Conservation (phyloP, 192 early-diverging fungal genomes). For the Chytriomyces confervae region DNA sequence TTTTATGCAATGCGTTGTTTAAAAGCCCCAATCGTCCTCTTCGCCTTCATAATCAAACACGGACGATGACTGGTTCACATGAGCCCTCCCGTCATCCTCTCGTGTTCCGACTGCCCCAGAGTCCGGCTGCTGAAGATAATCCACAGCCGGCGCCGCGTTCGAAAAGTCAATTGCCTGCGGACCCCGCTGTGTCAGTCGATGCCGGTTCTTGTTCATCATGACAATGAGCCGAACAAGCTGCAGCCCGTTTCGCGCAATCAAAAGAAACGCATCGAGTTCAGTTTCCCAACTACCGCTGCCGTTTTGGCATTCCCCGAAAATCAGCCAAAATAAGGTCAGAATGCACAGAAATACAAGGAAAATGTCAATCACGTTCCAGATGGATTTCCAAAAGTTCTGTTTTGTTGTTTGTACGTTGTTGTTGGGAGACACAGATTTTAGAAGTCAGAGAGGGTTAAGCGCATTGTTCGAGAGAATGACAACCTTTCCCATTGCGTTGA, state of each 20-base stretch:
- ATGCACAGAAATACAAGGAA: slow-evolving; percentile 36
- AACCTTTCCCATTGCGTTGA: slow-evolving; percentile 39
- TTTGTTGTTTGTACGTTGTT: neutral
- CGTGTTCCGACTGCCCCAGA: neutral
- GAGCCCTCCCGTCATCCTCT: neutral
- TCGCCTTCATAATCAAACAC: slow-evolving; percentile 35
- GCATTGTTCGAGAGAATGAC: neutral
- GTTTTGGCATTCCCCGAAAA: slow-evolving; percentile 33
- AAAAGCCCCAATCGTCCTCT: slow-evolving; percentile 28
- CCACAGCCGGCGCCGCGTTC: slow-evolving; percentile 21
- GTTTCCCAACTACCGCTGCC: slow-evolving; percentile 27
- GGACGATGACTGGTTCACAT: neutral
- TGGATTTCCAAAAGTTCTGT: slow-evolving; percentile 34
- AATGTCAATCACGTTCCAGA: slow-evolving; percentile 40
- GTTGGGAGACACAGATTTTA: neutral
- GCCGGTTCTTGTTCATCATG: slow-evolving; percentile 32
- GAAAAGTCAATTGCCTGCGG: slow-evolving; percentile 29
- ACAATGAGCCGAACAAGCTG: slow-evolving; percentile 34
- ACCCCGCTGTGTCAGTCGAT: neutral
- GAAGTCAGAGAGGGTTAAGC: too few relatives aligned
- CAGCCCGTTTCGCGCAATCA: slow-evolving; percentile 35
- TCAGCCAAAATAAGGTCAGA: slow-evolving; percentile 33
- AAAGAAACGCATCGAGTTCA: slow-evolving; percentile 33
- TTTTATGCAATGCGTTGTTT: neutral
- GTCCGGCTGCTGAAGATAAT: slow-evolving; percentile 1